A percentile compares a stretch with the other conserved stretches of the same genome.
phyloP scores from a whole-genome alignment of 2,329 filamentous ascomycete genomes.

The Ophiostoma sp. region DNA sequence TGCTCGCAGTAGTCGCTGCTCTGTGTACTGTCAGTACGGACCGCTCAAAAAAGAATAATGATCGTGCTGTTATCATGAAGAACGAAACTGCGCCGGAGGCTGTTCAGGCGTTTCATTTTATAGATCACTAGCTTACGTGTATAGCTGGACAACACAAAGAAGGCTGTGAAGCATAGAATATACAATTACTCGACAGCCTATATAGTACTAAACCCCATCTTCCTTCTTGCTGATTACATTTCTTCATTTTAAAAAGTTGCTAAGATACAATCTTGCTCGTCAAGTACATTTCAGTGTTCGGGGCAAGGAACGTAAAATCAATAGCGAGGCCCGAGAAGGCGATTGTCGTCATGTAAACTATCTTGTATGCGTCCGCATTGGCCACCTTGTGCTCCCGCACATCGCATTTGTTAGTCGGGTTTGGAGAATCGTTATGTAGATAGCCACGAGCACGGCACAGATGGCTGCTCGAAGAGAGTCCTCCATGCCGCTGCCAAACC shows the following conservation, averaged over 20 bases:
- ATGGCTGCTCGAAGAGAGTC: no score
- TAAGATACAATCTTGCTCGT: neutral
- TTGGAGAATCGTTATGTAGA: no score
- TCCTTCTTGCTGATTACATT: neutral
- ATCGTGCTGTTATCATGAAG: constrained; percentile 29
- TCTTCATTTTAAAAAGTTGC: neutral
- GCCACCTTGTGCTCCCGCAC: neutral
- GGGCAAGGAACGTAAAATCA: neutral
- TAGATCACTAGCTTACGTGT: neutral
- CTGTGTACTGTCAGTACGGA: constrained; percentile 32
- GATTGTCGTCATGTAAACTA: neutral
- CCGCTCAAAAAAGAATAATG: constrained; percentile 32
- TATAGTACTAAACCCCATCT: neutral
- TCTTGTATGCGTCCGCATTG: neutral
- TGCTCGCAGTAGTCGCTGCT: constrained; percentile 30
- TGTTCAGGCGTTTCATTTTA: neutral
- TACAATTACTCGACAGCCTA: neutral
- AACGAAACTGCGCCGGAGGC: constrained; percentile 25
- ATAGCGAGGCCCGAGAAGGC: neutral
- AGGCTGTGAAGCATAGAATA: no score
- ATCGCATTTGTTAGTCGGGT: no score
- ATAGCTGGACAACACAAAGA: no score
- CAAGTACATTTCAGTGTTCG: neutral
- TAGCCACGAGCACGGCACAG: no score
- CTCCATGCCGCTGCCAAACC: no score